These are phyloP conservation scores for Gastrodia elata DNA, from an alignment of 106 monocot species.

Conservation along the genomic window DNA sequence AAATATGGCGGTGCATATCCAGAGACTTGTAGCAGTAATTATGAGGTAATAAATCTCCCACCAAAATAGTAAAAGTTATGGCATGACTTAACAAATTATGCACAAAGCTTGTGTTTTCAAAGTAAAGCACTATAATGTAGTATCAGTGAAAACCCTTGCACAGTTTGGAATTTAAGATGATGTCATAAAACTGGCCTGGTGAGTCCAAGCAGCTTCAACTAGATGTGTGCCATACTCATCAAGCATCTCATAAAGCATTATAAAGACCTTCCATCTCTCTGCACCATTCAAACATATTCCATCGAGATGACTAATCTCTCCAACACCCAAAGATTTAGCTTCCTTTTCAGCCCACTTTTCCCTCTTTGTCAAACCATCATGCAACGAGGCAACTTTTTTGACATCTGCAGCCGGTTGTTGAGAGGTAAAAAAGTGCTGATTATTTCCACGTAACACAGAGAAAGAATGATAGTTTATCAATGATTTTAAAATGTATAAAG, in stretches of 20 bases:
- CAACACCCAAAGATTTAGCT: conserved; percentile 71
- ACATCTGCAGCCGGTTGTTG: neutral
- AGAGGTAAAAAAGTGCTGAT: conserved; percentile 5
- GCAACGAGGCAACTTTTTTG: conserved; percentile 2
- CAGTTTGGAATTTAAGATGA: neutral
- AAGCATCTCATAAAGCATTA: conserved; percentile 88
- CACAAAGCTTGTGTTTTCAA: too few species aligned
- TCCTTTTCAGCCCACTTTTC: conserved; percentile 73
- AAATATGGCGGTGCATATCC: neutral
- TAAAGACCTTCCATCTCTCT: conserved; percentile 69
- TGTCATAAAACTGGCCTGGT: conserved; percentile 43
- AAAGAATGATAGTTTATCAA: conserved; percentile 19
- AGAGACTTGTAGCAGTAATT: neutral
- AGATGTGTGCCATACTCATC: conserved; percentile 95
- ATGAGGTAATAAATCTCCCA: neutral
- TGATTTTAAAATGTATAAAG: conserved; percentile 64
- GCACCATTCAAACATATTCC: conserved; percentile 21
- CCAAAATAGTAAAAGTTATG: neutral
- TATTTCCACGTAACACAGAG: neutral
- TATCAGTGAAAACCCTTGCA: neutral
- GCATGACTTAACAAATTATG: neutral
- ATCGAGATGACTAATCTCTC: conserved; percentile 30
- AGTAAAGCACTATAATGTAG: neutral
- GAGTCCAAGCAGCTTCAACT: conserved; percentile 93
- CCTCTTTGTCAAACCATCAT: conserved; percentile 41